phyloP scores from a whole-genome alignment of 1,139 yeast genomes.

The Suhomyces choctaworum region DNA sequence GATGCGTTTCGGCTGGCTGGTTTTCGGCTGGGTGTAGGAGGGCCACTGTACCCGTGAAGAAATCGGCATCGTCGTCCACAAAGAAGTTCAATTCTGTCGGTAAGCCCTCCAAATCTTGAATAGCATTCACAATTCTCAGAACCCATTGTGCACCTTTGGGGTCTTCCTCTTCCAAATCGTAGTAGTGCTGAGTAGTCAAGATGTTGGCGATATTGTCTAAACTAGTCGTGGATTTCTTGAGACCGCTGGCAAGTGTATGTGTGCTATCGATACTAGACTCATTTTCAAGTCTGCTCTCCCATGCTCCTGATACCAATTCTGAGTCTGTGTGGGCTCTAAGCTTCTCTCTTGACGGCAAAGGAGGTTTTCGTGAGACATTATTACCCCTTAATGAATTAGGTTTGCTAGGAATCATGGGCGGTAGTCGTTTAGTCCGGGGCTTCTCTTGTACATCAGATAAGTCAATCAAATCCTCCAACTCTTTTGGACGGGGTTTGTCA shows the following conservation, averaged over 20 bases:
- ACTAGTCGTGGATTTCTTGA: not conserved
- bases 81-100: constrained; percentile 39
- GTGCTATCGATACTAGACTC: not conserved
- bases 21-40: no score
- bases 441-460: constrained; percentile 25
- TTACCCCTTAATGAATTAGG: constrained; percentile 36
- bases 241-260: no score
- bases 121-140: constrained; percentile 39
- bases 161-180: constrained; percentile 45
- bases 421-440: constrained; percentile 22
- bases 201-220: constrained; percentile 16
- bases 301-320: not conserved
- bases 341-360: constrained; percentile 20
- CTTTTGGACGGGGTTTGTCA: constrained; percentile 7
- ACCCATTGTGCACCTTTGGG: constrained; percentile 52
- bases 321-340: constrained; percentile 9
- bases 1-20: no score
- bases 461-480: constrained; percentile 36
- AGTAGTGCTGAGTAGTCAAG: constrained; percentile 30
- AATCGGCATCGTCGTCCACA: constrained; percentile 38
- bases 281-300: not conserved
- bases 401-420: constrained; percentile 45
- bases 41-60: no score
- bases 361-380: constrained; percentile 21
- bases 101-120: constrained; percentile 40